Evolutionary conservation across 1,284 basidiomycete genomes (phyloP), one percentile per base, ranked within the genome.

Genomic region (Sparassis latifolia): DNA sequence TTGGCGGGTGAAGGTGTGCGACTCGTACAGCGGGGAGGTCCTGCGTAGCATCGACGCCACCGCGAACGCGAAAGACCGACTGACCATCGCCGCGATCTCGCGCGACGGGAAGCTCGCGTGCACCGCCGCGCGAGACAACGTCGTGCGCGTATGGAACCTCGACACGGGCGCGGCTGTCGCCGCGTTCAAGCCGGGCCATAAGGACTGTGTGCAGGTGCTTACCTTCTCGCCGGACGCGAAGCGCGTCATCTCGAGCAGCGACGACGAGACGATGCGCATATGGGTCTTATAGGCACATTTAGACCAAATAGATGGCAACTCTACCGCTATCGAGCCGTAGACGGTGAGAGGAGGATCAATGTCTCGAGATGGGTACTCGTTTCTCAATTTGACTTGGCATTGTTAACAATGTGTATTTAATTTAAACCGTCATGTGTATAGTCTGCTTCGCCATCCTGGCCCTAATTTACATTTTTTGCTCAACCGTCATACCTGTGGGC

Each of bases 41-140:
- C 42, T 52, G 7, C 33, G 32, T 10, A 44, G 45, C 33, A 39
- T 55, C 20, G 48, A 49, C 35, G 52, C 45, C 3, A 20, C 20
- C 20, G 20, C 20, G 20, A 20, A 20, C 20, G 20, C 20, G 20
- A 42, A 52, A 40, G 47, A 48, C 40, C 39, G 41, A 33, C 42
- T 48, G 43, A 53, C 49, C 12, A 41, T 44, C 5, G 52, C 50
- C 12, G 54, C 60, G 4, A 20, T 20, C 20, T 20, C 20, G 20
- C 55, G 69, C 49, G 66, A 69, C 1, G 63, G 65, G 3, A 56
- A 63, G 32, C 64, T 63, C 4, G 52, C 51, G 5, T 51, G 60
- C 9, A 58, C 74, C n/a, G 4, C 27, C 5, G 64, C 66, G 0
- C 66, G 69, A 0, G 68, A 66, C 29, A 69, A 74, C 39, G 64